phyloP scores from a whole-genome alignment of 495 filamentous ascomycete genomes.

The Alectoria sarmentosa region DNA sequence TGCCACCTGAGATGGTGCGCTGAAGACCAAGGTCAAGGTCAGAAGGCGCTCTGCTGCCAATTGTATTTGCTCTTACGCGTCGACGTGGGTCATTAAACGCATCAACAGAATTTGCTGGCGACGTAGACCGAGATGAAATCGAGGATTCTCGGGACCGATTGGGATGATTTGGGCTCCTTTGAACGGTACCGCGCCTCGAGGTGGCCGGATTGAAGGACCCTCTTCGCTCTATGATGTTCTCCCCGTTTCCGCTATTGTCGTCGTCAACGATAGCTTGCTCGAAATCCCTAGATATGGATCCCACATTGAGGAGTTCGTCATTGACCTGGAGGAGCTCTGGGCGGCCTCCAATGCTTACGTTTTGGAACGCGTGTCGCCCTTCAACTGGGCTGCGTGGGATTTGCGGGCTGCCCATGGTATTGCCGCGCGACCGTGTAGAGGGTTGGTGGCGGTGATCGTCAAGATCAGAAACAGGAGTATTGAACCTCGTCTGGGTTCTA shows the following conservation, averaged over 20 bases:
- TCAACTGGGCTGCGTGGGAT: slow-evolving; percentile 34
- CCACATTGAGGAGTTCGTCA: slow-evolving; percentile 38
- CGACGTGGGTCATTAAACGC: slow-evolving; percentile 79
- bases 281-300: slow-evolving; percentile 58
- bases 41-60: slow-evolving; percentile 52
- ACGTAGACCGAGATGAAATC: slow-evolving; percentile 59
- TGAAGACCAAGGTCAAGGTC: slow-evolving; percentile 56
- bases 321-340: slow-evolving; percentile 45
- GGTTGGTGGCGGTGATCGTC: slow-evolving; percentile 89
- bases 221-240: slow-evolving; percentile 27
- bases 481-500: slow-evolving; percentile 51
- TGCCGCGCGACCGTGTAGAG: slow-evolving; percentile 56
- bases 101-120: slow-evolving; percentile 94
- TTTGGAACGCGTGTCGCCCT: slow-evolving; percentile 22
- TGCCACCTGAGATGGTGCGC: slow-evolving; percentile 63
- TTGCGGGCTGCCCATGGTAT: slow-evolving; percentile 36
- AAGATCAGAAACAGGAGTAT: slow-evolving; percentile 78
- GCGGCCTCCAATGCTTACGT: slow-evolving; percentile 29
- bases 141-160: slow-evolving; percentile 43
- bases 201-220: slow-evolving; percentile 27
- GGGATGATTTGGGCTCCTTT: slow-evolving; percentile 29
- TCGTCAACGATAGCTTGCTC: slow-evolving; percentile 85
- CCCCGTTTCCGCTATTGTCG: slow-evolving; percentile 47
- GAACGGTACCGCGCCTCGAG: slow-evolving; percentile 18
- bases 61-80: slow-evolving; percentile 58